These are phyloP conservation scores for Knoxdaviesia proteae DNA, from an alignment of 2,329 filamentous ascomycete species.

Conservation along the genomic window DNA sequence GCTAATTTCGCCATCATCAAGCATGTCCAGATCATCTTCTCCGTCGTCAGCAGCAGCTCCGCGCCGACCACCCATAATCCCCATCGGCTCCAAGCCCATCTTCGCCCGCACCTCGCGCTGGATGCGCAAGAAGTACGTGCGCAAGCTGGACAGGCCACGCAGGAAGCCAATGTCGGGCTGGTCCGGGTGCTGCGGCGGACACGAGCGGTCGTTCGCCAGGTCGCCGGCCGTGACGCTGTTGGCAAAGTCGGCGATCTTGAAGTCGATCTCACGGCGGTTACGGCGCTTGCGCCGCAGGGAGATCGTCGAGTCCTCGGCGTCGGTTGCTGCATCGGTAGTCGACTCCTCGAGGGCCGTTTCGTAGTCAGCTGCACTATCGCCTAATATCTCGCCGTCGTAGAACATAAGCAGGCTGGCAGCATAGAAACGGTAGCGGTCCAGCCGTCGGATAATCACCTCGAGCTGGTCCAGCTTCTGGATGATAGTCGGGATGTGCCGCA, in stretches of 20 bases:
- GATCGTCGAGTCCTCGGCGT: conserved; percentile 29
- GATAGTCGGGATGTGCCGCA: conserved; percentile 72
- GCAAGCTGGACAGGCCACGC: conserved; percentile 58
- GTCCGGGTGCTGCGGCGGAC: conserved; percentile 62
- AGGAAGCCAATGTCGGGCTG: conserved; percentile 79
- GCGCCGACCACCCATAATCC: conserved; percentile 4
- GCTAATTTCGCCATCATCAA: conserved; percentile 5
- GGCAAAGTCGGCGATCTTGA: conserved; percentile 97
- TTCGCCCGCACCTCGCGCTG: conserved; percentile 50
- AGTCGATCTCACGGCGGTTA: conserved; percentile 48
- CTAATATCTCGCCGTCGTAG: conserved; percentile 65
- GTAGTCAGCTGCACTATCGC: conserved; percentile 20
- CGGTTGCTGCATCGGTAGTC: conserved; percentile 35
- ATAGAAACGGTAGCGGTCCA: conserved; percentile 84
- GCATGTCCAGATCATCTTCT: not conserved
- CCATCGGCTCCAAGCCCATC: conserved; percentile 22
- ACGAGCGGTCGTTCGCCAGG: conserved; percentile 36
- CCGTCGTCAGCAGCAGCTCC: too few species aligned
- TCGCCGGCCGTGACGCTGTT: conserved; percentile 90
- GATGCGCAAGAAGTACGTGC: conserved; percentile 71
- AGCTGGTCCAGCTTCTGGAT: conserved; percentile 65
- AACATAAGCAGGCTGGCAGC: conserved; percentile 87
- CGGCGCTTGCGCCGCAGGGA: conserved; percentile 20
- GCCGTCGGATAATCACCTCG: conserved; percentile 58
- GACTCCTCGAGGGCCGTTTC: conserved; percentile 33